Percentiles rank a stretch among this genome's conserved stretches.
phyloP scores from a whole-genome alignment of 2,329 filamentous ascomycete genomes.

The Nakataea oryzae region DNA sequence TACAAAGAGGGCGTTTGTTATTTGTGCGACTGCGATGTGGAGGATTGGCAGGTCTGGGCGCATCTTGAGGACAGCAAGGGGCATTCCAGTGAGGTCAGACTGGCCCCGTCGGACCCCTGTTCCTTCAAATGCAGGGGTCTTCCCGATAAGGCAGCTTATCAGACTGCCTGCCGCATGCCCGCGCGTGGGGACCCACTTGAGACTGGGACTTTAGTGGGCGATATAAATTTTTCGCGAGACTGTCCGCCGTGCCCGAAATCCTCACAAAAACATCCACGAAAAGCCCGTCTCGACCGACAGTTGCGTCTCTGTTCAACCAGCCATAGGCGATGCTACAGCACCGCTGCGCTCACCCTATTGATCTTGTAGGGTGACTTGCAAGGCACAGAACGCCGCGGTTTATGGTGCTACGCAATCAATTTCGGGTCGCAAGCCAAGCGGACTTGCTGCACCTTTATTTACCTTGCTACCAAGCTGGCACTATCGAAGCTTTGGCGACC shows the following conservation, averaged over 20 bases:
- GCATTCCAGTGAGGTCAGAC: neutral
- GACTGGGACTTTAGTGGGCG: neutral
- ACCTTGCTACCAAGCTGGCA: slow-evolving; percentile 35
- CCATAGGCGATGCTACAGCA: neutral
- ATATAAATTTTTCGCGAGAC: neutral
- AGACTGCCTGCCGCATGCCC: neutral
- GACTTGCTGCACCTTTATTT: neutral
- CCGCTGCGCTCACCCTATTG: neutral
- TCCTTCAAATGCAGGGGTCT: neutral
- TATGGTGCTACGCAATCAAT: neutral
- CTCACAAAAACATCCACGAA: neutral
- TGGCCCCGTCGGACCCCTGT: too few species aligned
- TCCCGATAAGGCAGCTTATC: neutral
- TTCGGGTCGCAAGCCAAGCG: neutral
- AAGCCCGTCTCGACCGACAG: neutral
- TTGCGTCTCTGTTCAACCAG: neutral
- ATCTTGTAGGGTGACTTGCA: neutral
- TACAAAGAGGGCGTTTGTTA: neutral
- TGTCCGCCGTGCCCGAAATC: too few species aligned
- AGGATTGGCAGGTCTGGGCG: neutral
- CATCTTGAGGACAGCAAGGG: neutral
- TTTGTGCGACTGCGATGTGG: neutral
- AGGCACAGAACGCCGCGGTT: neutral
- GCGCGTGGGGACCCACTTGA: neutral
- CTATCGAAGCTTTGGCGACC: slow-evolving; percentile 87